These are phyloP conservation scores for Byssothecium circinans DNA, from an alignment of 2,329 filamentous ascomycete genomes.

Conservation along the genomic window DNA sequence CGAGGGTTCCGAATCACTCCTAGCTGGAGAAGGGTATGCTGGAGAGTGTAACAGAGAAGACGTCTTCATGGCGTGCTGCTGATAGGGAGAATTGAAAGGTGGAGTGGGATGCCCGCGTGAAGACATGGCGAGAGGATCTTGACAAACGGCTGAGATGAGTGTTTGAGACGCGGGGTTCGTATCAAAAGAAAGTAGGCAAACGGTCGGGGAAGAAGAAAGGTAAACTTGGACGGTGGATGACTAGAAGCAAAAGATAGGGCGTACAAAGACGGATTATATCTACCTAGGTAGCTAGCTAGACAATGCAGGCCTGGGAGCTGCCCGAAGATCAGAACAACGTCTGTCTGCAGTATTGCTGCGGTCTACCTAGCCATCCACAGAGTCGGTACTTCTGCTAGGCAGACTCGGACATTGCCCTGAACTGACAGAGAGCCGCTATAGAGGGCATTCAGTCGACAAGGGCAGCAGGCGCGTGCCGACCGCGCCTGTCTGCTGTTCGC, in stretches of 20 bases:
- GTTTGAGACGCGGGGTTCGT: slow-evolving; percentile 5
- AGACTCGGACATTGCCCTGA: slow-evolving; percentile 40
- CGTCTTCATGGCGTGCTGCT: slow-evolving; percentile 31
- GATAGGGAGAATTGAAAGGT: slow-evolving; percentile 41
- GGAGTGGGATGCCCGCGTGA: slow-evolving; percentile 37
- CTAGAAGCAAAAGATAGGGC: slow-evolving; percentile 18
- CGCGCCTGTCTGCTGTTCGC: slow-evolving; percentile 39
- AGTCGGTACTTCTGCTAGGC: slow-evolving; percentile 39
- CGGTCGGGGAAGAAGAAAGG: slow-evolving; percentile 8
- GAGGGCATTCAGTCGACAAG: slow-evolving; percentile 2
- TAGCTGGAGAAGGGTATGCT: slow-evolving; percentile 40
- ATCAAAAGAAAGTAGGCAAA: slow-evolving; percentile 5
- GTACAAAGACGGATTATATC: slow-evolving; percentile 36
- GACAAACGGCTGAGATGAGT: slow-evolving; percentile 1
- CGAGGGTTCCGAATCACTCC: slow-evolving; percentile 29
- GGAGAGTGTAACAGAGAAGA: slow-evolving; percentile 31
- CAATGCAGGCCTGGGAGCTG: slow-evolving; percentile 23
- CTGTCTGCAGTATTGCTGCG: slow-evolving; percentile 36
- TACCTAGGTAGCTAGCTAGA: slow-evolving; percentile 31
- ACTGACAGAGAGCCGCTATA: slow-evolving; percentile 21
- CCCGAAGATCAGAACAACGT: slow-evolving; percentile 25
- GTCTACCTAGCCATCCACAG: slow-evolving; percentile 30
- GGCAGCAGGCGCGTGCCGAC: slow-evolving; percentile 35
- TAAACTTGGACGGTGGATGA: slow-evolving; percentile 10
- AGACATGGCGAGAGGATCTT: slow-evolving; percentile 24